These are phyloP conservation scores for Clarireedia monteithiana DNA, from an alignment of 2,329 filamentous ascomycete species.

Conservation along the genomic window DNA sequence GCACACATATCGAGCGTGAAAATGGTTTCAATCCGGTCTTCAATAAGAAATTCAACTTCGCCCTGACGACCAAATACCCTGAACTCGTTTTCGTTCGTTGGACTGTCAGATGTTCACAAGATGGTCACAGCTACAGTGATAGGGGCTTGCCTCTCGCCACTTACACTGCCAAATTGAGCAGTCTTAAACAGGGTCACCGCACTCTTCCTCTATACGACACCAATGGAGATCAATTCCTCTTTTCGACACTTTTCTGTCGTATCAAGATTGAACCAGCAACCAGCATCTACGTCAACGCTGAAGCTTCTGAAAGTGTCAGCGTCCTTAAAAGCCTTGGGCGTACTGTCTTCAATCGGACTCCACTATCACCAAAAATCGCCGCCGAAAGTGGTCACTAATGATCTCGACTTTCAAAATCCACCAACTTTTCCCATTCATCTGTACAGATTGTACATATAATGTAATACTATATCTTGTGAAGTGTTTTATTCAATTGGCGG, in stretches of 20 bases:
- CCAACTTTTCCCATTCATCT: slow-evolving; percentile 13
- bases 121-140: slow-evolving; percentile 63
- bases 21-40: slow-evolving; percentile 95
- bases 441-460: slow-evolving; percentile 13
- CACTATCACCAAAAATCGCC: slow-evolving; percentile 24
- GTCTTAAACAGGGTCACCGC: slow-evolving; percentile 84
- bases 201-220: slow-evolving; percentile 84
- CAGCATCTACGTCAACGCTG: slow-evolving; percentile 47
- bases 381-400: slow-evolving; percentile 14
- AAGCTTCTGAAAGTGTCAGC: slow-evolving; percentile 37
- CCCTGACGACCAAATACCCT: slow-evolving; percentile 86
- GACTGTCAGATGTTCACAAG: slow-evolving; percentile 80
- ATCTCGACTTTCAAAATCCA: not conserved
- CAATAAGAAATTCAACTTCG: slow-evolving; percentile 70
- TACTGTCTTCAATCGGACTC: slow-evolving; percentile 47
- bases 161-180: slow-evolving; percentile 87
- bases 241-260: slow-evolving; percentile 88
- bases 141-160: slow-evolving; percentile 64
- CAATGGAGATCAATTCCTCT: slow-evolving; percentile 86
- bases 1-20: slow-evolving; percentile 72
- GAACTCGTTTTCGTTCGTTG: slow-evolving; percentile 90
- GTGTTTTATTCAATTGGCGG: slow-evolving; percentile 1
- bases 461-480: slow-evolving; percentile 6
- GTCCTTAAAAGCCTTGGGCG: slow-evolving; percentile 50
- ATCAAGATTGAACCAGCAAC: slow-evolving; percentile 59